These are phyloP conservation scores for Debaryomycetaceae sp. DNA, from an alignment of 1,139 yeast genomes.

Conservation along the genomic window DNA sequence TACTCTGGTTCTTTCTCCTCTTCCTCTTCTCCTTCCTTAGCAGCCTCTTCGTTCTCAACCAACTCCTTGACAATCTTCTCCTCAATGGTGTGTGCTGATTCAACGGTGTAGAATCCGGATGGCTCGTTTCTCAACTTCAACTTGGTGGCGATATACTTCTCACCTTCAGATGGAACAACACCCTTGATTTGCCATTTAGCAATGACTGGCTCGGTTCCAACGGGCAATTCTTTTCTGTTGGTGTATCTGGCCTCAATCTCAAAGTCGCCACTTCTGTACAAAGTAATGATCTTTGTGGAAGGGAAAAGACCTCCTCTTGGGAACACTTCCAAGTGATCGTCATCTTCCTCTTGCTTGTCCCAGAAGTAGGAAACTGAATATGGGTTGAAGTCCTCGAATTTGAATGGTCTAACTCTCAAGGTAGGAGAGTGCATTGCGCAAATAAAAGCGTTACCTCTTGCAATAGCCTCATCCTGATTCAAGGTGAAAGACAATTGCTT, in stretches of 20 bases:
- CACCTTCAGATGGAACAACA: slow-evolving; percentile 74
- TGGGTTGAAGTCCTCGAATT: slow-evolving; percentile 92
- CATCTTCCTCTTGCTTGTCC: slow-evolving; percentile 92
- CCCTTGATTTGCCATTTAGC: slow-evolving; percentile 89
- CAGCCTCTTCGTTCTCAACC: slow-evolving; percentile 57
- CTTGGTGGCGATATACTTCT: slow-evolving; percentile 79
- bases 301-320: slow-evolving; percentile 93
- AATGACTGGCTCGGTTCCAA: slow-evolving; percentile 61
- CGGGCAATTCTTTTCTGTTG: slow-evolving; percentile 67
- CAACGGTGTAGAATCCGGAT: slow-evolving; percentile 91
- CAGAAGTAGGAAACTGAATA: slow-evolving; percentile 92
- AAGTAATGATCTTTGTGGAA: slow-evolving; percentile 89
- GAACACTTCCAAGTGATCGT: slow-evolving; percentile 93
- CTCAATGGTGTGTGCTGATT: slow-evolving; percentile 92
- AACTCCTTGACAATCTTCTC: slow-evolving; percentile 85
- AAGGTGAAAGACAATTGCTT: slow-evolving; percentile 89
- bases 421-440: slow-evolving; percentile 99
- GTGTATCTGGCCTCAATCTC: slow-evolving; percentile 85
- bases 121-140: slow-evolving; percentile 96
- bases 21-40: slow-evolving; percentile 36
- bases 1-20: slow-evolving; percentile 76
- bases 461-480: slow-evolving; percentile 99
- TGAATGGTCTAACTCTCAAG: slow-evolving; percentile 97
- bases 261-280: slow-evolving; percentile 89
- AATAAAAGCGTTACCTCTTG: slow-evolving; percentile 98